Evolutionary conservation across 441 rosid species (phyloP).

Genomic region (Daphne laureola): DNA sequence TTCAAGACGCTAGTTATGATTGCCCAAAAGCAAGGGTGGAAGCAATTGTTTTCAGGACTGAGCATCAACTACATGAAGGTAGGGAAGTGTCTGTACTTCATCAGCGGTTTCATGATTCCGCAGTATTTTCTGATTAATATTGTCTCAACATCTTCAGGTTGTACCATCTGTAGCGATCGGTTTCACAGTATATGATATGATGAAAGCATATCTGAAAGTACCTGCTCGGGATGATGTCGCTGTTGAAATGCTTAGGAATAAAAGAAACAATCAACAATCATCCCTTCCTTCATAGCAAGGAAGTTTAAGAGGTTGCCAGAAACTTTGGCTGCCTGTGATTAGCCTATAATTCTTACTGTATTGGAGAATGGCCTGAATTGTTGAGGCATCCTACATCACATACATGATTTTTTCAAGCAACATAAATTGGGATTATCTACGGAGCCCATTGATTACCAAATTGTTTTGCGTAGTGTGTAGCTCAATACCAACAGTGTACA

Average conservation of each 20-base stretch:
- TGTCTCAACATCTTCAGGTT: conserved; percentile 32
- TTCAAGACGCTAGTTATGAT: conserved; percentile 55
- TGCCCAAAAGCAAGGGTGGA: conserved; percentile 75
- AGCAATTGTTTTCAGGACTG: conserved; percentile 84
- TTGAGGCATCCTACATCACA: too few relatives aligned
- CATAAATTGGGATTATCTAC: too few relatives aligned
- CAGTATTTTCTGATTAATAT: neutral
- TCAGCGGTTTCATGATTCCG: neutral
- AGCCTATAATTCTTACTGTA: too few relatives aligned
- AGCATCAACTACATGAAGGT: conserved; percentile 93
- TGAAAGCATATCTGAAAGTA: conserved; percentile 72
- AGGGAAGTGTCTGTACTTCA: conserved; percentile 5
- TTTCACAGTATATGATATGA: conserved; percentile 77
- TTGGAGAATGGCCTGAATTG: too few relatives aligned
- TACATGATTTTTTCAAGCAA: too few relatives aligned
- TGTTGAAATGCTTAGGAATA: conserved; percentile 39
- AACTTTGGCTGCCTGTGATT: too few relatives aligned
- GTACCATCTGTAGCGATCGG: conserved; percentile 92
- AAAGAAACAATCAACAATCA: conserved; percentile 41
- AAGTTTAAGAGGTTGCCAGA: neutral
- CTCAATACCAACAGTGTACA: too few relatives aligned
- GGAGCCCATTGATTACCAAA: too few relatives aligned
- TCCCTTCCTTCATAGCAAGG: conserved; percentile 31
- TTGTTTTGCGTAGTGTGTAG: too few relatives aligned
- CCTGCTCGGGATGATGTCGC: conserved; percentile 66